Conservation (phyloP, 345 rosid species). For the Toxicodendron radicans region DNA sequence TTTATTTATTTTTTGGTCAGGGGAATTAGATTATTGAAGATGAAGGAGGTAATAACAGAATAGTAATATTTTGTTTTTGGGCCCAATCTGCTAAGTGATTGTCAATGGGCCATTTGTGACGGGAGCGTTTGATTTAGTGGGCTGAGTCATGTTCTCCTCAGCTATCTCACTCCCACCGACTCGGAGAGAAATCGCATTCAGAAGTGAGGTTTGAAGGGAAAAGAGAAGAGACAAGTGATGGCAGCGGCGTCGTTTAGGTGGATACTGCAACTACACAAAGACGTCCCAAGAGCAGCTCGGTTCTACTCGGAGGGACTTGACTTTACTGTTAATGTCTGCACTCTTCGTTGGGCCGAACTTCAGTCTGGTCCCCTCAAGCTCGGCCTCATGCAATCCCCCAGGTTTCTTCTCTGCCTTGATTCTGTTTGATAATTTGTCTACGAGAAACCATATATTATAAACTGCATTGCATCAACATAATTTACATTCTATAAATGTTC, state of each 20-base stretch:
- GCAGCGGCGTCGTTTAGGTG: conserved; percentile 74
- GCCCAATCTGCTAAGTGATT: background rate
- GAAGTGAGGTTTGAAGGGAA: background rate
- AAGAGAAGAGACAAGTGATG: conserved; percentile 32
- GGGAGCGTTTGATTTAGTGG: background rate
- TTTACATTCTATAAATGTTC: background rate
- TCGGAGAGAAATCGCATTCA: too few species aligned
- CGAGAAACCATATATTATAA: conserved; percentile 7
- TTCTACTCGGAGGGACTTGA: conserved; percentile 88
- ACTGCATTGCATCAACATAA: background rate
- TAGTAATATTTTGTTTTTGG: background rate
- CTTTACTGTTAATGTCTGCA: conserved; percentile 73
- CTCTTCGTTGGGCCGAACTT: conserved; percentile 92
- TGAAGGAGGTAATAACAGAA: too few species aligned
- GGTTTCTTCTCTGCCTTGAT: conserved; percentile 37
- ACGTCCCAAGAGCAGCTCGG: conserved; percentile 83
- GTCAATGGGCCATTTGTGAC: too few species aligned
- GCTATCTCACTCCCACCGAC: too few species aligned
- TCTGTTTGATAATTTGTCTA: conserved; percentile 55
- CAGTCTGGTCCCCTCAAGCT: conserved; percentile 86
- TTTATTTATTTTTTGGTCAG: too few species aligned
- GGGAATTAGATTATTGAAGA: too few species aligned
- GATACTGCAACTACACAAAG: conserved; percentile 91
- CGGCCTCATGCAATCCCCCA: conserved; percentile 72
- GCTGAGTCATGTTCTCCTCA: background rate